phyloP scores from a whole-genome alignment of 768 basidiomycete genomes.

The Dioszegia aurantiaca region DNA sequence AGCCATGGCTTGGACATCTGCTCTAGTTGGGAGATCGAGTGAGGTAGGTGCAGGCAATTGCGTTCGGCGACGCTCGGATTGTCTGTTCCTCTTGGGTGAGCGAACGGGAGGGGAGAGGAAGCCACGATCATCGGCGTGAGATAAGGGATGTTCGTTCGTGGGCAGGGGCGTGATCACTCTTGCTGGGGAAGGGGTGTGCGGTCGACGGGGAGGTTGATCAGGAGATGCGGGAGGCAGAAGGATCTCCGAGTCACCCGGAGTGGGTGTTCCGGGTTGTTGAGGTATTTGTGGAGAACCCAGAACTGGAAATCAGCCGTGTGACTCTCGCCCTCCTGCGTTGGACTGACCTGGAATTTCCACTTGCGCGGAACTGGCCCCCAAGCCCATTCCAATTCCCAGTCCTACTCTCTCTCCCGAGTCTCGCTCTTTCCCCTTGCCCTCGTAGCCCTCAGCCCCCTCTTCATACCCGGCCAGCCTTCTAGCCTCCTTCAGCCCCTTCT shows the following conservation, averaged over 20 bases:
- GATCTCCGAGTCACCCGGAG: slow-evolving; percentile 38
- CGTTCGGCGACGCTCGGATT: slow-evolving; percentile 14
- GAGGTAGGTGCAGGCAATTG: slow-evolving; percentile 38
- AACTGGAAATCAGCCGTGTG: slow-evolving; percentile 19
- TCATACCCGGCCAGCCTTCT: slow-evolving; percentile 35
- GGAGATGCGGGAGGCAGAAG: slow-evolving; percentile 47
- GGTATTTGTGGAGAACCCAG: slow-evolving; percentile 38
- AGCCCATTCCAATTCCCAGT: slow-evolving; percentile 41
- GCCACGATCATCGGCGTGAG: slow-evolving; percentile 22
- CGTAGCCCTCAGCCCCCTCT: slow-evolving; percentile 10
- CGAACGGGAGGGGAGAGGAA: slow-evolving; percentile 46
- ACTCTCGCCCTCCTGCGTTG: not conserved
- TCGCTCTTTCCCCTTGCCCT: slow-evolving; percentile 23
- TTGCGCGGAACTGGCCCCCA: slow-evolving; percentile 40
- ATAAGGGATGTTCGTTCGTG: slow-evolving; percentile 36
- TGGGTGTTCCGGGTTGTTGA: slow-evolving; percentile 39
- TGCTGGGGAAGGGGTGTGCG: slow-evolving; percentile 20
- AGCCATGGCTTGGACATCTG: slow-evolving; percentile 51
- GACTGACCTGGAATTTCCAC: slow-evolving; percentile 50
- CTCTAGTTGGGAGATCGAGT: slow-evolving; percentile 52
- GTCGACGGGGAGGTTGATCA: slow-evolving; percentile 22
- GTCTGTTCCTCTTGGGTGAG: slow-evolving; percentile 25
- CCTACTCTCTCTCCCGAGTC: slow-evolving; percentile 20
- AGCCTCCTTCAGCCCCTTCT: slow-evolving; percentile 41
- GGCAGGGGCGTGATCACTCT: slow-evolving; percentile 46